Conservation (phyloP, 176 grass and related monocot species). For the Olyra latifolia region DNA sequence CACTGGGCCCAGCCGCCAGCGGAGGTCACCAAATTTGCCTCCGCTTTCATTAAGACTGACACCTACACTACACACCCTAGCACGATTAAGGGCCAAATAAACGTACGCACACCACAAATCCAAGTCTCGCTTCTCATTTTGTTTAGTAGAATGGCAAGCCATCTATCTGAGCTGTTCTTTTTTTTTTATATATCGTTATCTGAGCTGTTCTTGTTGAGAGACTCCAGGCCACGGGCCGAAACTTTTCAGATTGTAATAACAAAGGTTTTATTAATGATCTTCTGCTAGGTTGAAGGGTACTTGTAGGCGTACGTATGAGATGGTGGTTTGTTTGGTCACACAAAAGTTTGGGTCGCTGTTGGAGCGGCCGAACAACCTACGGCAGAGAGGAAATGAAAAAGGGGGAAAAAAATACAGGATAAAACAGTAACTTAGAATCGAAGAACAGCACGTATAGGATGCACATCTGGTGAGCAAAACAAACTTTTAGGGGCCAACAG, state of each 20-base stretch:
- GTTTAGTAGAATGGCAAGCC: not conserved
- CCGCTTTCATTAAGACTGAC: slow-evolving; percentile 18
- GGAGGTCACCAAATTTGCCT: slow-evolving; percentile 29
- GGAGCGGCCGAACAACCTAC: not conserved
- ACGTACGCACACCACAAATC: not conserved
- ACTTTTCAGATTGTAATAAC: not conserved
- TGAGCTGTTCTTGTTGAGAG: not conserved
- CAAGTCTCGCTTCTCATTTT: not conserved
- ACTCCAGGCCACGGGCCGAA: not conserved
- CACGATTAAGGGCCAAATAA: not conserved
- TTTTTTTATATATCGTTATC: no score
- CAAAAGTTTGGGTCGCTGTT: not conserved
- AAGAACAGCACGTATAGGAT: slow-evolving; percentile 23
- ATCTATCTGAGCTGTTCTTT: not conserved
- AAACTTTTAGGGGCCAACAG: not conserved
- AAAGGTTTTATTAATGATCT: not conserved
- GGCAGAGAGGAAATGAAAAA: no score
- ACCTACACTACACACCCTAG: not conserved
- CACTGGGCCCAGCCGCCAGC: not conserved
- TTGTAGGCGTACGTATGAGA: not conserved
- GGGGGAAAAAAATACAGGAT: not conserved
- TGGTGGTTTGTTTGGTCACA: not conserved
- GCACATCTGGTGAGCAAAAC: not conserved
- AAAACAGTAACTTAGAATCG: not conserved
- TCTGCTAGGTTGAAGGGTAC: not conserved